These are phyloP conservation scores for Rhododendron ferrugineum DNA, from an alignment of 148 eudicot genomes.

Conservation along the genomic window DNA sequence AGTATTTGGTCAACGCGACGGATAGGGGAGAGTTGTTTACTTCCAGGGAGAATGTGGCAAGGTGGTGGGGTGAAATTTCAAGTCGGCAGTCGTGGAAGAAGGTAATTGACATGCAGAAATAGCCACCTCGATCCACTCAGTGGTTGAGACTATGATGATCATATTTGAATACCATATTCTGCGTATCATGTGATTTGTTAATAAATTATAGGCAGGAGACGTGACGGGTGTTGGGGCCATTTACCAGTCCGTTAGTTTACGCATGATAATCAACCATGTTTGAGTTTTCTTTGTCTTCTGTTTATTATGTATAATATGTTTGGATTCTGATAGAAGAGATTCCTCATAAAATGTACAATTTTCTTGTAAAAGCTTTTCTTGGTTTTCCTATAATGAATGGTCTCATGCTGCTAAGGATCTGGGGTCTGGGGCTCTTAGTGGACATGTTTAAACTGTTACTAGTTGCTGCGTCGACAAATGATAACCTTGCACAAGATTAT, in stretches of 20 bases:
- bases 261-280: too few relatives aligned
- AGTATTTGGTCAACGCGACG: conserved; percentile 54
- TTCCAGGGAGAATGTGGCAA: conserved; percentile 64
- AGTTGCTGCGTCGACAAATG: not conserved
- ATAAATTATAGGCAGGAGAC: not conserved
- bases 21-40: conserved; percentile 54
- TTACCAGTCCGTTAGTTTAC: not conserved
- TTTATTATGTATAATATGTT: not conserved
- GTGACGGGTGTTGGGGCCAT: not conserved
- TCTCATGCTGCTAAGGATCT: not conserved
- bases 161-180: not conserved
- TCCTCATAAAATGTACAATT: not conserved
- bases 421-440: not conserved
- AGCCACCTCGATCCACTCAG: conserved; percentile 22
- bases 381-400: not conserved
- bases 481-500: not conserved
- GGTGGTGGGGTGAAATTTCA: conserved; percentile 90
- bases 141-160: not conserved
- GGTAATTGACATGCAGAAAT: conserved; percentile 61
- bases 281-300: not conserved
- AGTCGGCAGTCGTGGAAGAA: conserved; percentile 69
- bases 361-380: not conserved
- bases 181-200: not conserved
- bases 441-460: not conserved
- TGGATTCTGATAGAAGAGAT: not conserved